Evolutionary conservation across 2,329 filamentous ascomycete genomes (phyloP).

Genomic region (Pseudocercospora musae): DNA sequence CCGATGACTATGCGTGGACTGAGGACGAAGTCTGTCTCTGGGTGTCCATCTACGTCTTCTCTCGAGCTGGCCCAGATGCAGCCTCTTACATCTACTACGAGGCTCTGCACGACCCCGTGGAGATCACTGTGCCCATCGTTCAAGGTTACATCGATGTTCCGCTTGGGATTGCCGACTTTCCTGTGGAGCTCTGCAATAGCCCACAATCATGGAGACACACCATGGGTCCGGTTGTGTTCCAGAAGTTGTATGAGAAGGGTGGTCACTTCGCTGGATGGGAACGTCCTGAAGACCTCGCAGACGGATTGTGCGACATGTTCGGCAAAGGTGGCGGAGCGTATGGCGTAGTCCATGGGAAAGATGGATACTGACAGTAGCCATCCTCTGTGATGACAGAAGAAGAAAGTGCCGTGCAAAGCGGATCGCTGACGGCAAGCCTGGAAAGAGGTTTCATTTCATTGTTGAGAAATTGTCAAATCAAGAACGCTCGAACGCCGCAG

Average conservation of each 20-base stretch:
- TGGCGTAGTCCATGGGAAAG: slow-evolving; percentile 13
- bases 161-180: slow-evolving; percentile 55
- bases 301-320: slow-evolving; percentile 19
- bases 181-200: slow-evolving; percentile 54
- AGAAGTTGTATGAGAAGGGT: slow-evolving; percentile 48
- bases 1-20: slow-evolving; percentile 67
- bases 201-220: slow-evolving; percentile 50
- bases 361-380: slow-evolving; percentile 5
- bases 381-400: not conserved
- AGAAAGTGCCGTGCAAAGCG: too few relatives aligned
- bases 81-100: slow-evolving; percentile 72
- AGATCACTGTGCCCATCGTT: slow-evolving; percentile 34
- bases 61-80: slow-evolving; percentile 64
- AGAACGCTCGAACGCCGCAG: not conserved
- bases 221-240: slow-evolving; percentile 58
- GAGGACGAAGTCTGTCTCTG: slow-evolving; percentile 74
- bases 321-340: slow-evolving; percentile 18
- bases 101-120: slow-evolving; percentile 41
- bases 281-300: slow-evolving; percentile 12
- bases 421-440: not conserved
- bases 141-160: slow-evolving; percentile 47
- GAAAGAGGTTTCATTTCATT: not conserved
- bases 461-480: not conserved
- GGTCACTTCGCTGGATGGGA: slow-evolving; percentile 60
- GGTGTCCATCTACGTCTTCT: slow-evolving; percentile 71